Conservation (phyloP, 78 protist species). For the slime mould (Dictyostelium discoideum) region DNA sequence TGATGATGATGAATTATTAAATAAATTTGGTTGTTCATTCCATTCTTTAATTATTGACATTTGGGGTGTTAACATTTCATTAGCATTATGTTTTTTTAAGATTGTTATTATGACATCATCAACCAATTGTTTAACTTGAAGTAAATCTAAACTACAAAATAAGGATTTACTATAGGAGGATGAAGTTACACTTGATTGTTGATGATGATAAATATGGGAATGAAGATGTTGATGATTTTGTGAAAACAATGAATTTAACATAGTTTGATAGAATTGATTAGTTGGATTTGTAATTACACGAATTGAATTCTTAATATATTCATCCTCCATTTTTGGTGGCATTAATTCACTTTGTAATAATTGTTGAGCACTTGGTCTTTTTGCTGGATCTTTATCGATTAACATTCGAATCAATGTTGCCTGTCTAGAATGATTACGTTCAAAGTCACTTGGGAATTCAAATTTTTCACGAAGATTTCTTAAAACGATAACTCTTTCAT, state of each 20-base stretch:
- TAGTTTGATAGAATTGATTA: slow-evolving; percentile 40
- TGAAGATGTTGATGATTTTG: slow-evolving; percentile 64
- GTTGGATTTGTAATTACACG: slow-evolving; percentile 64
- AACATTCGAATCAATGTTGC: slow-evolving; percentile 78
- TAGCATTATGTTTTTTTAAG: slow-evolving; percentile 38
- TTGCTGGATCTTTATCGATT: slow-evolving; percentile 58
- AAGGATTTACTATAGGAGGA: not conserved
- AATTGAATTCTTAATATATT: slow-evolving; percentile 70
- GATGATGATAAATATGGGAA: slow-evolving; percentile 59
- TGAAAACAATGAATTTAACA: slow-evolving; percentile 53
- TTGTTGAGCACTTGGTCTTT: slow-evolving; percentile 81
- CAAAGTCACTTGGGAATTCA: slow-evolving; percentile 81
- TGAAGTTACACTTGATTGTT: not conserved
- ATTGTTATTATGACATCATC: slow-evolving; percentile 3
- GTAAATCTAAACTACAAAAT: not conserved
- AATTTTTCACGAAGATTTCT: slow-evolving; percentile 40
- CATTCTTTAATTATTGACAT: slow-evolving; percentile 34
- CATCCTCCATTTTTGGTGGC: slow-evolving; percentile 86
- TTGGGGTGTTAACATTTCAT: slow-evolving; percentile 14
- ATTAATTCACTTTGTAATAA: slow-evolving; percentile 50
- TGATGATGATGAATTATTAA: not conserved
- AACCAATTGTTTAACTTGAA: not conserved
- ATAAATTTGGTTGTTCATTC: not conserved
- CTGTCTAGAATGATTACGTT: slow-evolving; percentile 71
- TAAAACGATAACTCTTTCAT: slow-evolving; percentile 71